These are phyloP conservation scores for Aspergillus glaucus DNA, from an alignment of 2,329 filamentous ascomycete species.

Conservation along the genomic window DNA sequence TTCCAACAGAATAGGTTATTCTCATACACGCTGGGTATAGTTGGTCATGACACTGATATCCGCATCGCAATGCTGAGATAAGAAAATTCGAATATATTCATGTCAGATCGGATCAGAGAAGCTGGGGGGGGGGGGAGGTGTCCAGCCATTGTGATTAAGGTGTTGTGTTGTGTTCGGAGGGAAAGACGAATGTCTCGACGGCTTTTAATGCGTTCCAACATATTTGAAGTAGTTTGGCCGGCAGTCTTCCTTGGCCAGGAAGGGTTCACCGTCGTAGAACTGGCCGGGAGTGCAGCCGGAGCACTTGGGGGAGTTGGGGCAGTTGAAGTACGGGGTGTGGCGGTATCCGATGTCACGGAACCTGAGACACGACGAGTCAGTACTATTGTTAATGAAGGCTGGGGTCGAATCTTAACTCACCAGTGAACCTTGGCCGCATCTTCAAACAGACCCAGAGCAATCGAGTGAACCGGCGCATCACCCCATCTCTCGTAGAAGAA, in stretches of 20 bases:
- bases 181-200: not conserved
- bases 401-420: conserved; percentile 46
- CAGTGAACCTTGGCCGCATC: conserved; percentile 88
- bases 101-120: not conserved
- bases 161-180: no score
- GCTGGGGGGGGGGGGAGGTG: no score
- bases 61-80: not conserved
- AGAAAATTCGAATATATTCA: no score
- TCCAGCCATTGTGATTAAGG: no score
- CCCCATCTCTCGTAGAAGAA: conserved; percentile 99
- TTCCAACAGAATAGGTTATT: conserved; percentile 7
- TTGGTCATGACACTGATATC: conserved; percentile 3
- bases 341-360: conserved; percentile 99
- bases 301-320: conserved; percentile 92
- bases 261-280: conserved; percentile 82
- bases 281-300: conserved; percentile 77
- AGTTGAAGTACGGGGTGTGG: conserved; percentile 98
- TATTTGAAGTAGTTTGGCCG: conserved; percentile 96
- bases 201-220: conserved; percentile 64
- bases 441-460: conserved; percentile 86
- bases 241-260: conserved; percentile 85
- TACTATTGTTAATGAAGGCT: not conserved
- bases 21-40: conserved; percentile 13
- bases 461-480: conserved; percentile 92
- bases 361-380: conserved; percentile 48